Evolutionary conservation across 352 stramenopile genomes (phyloP).

Genomic region (Phytophthora multivora): DNA sequence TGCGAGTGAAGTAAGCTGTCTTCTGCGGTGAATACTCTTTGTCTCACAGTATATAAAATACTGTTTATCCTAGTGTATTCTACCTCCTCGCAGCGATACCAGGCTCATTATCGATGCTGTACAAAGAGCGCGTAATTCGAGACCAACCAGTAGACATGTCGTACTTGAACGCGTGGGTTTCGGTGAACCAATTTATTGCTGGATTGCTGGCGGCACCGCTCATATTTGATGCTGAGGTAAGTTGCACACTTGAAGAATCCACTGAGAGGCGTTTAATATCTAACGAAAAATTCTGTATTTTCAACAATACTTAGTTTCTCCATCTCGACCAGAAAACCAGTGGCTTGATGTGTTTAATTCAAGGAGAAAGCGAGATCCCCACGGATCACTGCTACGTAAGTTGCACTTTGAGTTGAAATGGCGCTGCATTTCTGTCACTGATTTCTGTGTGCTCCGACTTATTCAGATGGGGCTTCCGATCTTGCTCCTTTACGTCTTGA

Average conservation of each 20-base stretch:
- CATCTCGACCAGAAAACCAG: slow-evolving; percentile 84
- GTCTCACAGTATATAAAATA: too few species aligned
- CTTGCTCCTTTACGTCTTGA: slow-evolving; percentile 72
- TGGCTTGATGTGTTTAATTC: slow-evolving; percentile 79
- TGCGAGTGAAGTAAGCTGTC: slow-evolving; percentile 15
- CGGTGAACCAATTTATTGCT: slow-evolving; percentile 85
- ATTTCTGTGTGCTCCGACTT: slow-evolving; percentile 4
- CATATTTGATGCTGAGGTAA: slow-evolving; percentile 79
- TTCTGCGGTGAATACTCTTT: too few species aligned
- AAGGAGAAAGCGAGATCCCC: slow-evolving; percentile 67
- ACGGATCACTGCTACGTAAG: slow-evolving; percentile 81
- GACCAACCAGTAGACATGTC: slow-evolving; percentile 88
- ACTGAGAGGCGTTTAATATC: background rate
- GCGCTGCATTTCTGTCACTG: background rate
- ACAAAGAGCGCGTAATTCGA: slow-evolving; percentile 84
- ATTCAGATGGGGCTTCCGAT: slow-evolving; percentile 74
- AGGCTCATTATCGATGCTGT: slow-evolving; percentile 83
- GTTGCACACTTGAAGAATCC: background rate
- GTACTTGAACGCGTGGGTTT: slow-evolving; percentile 89
- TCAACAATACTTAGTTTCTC: slow-evolving; percentile 30
- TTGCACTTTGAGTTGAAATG: background rate
- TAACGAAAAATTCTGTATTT: background rate
- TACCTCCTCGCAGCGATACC: slow-evolving; percentile 81
- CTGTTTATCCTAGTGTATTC: slow-evolving; percentile 50
- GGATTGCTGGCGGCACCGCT: slow-evolving; percentile 80